Conservation (phyloP, 176 grass and related monocot genomes). For the Musa itinerans region DNA sequence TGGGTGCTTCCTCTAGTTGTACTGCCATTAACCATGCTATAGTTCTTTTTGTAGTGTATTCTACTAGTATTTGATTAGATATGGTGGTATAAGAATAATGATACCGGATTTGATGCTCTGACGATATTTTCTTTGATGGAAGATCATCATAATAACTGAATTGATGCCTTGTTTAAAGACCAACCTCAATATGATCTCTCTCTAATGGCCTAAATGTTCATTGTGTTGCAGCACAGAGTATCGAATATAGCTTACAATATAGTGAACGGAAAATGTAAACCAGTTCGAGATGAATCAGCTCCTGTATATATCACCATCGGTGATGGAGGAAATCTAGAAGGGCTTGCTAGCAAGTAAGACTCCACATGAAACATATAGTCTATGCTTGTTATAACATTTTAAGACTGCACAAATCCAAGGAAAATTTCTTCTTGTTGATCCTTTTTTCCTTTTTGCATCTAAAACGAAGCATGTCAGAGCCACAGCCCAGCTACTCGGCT, state of each 20-base stretch:
- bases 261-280: constrained; percentile 32
- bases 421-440: background rate
- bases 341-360: constrained; percentile 39
- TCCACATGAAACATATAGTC: background rate
- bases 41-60: too few species aligned
- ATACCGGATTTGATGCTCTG: too few species aligned
- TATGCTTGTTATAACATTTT: background rate
- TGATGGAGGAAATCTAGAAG: constrained; percentile 64
- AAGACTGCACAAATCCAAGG: background rate
- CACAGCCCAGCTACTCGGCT: constrained; percentile 62
- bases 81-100: too few species aligned
- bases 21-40: too few species aligned
- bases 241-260: constrained; percentile 55
- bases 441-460: background rate
- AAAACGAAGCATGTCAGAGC: constrained; percentile 34
- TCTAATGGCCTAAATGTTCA: background rate
- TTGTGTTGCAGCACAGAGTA: constrained; percentile 39
- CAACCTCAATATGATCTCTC: too few species aligned
- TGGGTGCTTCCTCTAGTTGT: too few species aligned
- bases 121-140: too few species aligned
- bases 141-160: background rate
- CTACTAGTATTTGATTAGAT: too few species aligned
- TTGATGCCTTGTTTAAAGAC: background rate
- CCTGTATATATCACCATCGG: constrained; percentile 70
- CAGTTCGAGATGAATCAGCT: constrained; percentile 15